Evolutionary conservation across 306 rosid genomes (phyloP).

Genomic region (Nissolia schottii): DNA sequence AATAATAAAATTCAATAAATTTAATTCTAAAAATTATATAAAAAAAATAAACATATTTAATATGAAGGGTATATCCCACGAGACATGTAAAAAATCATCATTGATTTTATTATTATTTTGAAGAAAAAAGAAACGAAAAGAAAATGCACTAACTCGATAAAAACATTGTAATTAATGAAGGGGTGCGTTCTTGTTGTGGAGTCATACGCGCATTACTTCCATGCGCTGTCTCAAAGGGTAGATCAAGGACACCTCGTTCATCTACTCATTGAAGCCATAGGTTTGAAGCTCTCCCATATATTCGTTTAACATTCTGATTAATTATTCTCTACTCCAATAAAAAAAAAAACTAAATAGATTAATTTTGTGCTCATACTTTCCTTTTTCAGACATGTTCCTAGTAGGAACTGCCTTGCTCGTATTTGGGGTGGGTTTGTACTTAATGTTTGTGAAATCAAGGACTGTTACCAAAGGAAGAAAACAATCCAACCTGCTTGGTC

Average conservation of each 20-base stretch:
- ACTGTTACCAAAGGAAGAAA: not conserved
- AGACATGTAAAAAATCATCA: too few relatives aligned
- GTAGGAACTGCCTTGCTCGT: constrained; percentile 40
- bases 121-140: too few relatives aligned
- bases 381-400: constrained; percentile 39
- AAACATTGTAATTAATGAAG: constrained; percentile 15
- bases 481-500: constrained; percentile 2
- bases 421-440: constrained; percentile 39
- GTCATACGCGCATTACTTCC: constrained; percentile 31
- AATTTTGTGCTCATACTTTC: not conserved
- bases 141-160: not conserved
- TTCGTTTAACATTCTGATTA: not conserved
- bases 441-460: constrained; percentile 36
- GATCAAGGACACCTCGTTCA: constrained; percentile 33
- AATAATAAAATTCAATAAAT: too few relatives aligned
- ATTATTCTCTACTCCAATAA: not conserved
- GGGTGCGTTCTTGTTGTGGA: constrained; percentile 33
- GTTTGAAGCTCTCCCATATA: too few relatives aligned
- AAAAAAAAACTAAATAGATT: not conserved
- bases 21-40: too few relatives aligned
- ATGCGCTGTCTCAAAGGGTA: constrained; percentile 16
- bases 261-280: constrained; percentile 44
- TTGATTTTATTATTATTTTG: too few relatives aligned
- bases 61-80: too few relatives aligned
- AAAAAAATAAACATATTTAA: too few relatives aligned